Base-by-base conservation (phyloP, 331 rosid genomes). In the Stylosanthes scabra region DNA sequence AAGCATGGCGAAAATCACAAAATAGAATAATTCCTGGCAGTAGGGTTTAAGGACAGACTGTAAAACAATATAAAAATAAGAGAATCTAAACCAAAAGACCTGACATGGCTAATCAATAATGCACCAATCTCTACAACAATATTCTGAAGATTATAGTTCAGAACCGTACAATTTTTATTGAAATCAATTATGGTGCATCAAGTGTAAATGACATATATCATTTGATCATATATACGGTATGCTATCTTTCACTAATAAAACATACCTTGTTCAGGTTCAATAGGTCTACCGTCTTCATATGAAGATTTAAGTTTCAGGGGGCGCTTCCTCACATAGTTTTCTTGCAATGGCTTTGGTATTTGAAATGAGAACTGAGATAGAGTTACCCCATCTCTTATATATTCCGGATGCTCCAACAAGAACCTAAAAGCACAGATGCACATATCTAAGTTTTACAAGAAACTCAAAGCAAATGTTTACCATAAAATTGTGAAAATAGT, bases 311-410 rank as follows among this genome's bases (percentile, higher is more conserved):
- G 56, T 67, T 79, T 85, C 15, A 89, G 70, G 37, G 91, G 49
- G 50, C 92, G 99, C 78, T 91, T 94, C 83, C 91, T 87, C 81
- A 91, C 99, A 75, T 94, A 94, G 85, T 91, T 72, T 46, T 91
- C 93, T 78, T 84, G 96, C 75, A 91, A 72, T 11, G 99, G 97
- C 88, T 67, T 94, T 2, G 97, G 93, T 47, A 74, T 84, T 83
- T 85, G 90, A 80, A 94, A 94, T 37, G 97, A 94, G 71, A 94
- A 94, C 66, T 69, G 88, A 6, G 89, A 66, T 77, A 86, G 81
- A 45, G 83, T 80, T 66, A 94, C 83, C n/a, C 87, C 88, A 7
- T 88, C 83, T 4, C 59, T 75, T 72, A 56, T 28, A 68, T 80
- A 82, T 82, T 94, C 93, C 1, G 99, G 99, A 88, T 94, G 86